Percentiles rank a stretch among this genome's conserved stretches.
Conservation (phyloP, 371 early-diverging fungal species). For the Saksenaea oblongispora region DNA sequence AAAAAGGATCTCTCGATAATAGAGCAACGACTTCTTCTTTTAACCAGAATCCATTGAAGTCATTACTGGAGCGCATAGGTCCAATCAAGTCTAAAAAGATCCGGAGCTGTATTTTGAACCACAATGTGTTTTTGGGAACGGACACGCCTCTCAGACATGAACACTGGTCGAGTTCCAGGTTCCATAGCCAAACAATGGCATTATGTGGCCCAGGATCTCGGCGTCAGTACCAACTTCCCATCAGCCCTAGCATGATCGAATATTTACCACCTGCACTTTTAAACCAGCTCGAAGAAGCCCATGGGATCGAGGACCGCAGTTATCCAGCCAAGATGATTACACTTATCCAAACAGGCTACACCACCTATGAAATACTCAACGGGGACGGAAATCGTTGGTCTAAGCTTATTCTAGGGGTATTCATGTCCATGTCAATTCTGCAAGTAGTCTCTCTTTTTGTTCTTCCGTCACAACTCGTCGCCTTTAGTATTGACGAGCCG, state of each 20-base stretch:
- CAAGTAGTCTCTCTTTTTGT: slow-evolving; percentile 1
- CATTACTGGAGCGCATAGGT: background rate
- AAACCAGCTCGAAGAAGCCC: background rate
- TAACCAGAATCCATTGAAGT: background rate
- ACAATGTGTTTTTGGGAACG: background rate
- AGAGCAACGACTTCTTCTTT: background rate
- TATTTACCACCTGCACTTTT: background rate
- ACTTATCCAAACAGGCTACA: slow-evolving; percentile 3
- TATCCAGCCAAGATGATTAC: background rate
- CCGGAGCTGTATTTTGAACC: slow-evolving; percentile 3
- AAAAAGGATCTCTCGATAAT: background rate
- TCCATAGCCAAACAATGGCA: background rate
- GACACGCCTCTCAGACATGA: background rate
- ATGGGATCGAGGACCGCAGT: background rate
- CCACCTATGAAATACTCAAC: background rate
- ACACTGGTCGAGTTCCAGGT: background rate
- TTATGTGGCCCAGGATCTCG: slow-evolving; percentile 1
- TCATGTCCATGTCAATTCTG: slow-evolving; percentile 5
- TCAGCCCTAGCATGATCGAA: background rate
- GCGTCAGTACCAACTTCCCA: background rate
- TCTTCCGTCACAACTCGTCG: background rate
- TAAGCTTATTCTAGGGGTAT: background rate
- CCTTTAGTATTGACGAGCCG: background rate
- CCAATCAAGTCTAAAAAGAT: background rate
- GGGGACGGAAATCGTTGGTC: background rate